Evolutionary conservation across 352 stramenopile genomes (phyloP).

Genomic region (Globisporangium paddicum): DNA sequence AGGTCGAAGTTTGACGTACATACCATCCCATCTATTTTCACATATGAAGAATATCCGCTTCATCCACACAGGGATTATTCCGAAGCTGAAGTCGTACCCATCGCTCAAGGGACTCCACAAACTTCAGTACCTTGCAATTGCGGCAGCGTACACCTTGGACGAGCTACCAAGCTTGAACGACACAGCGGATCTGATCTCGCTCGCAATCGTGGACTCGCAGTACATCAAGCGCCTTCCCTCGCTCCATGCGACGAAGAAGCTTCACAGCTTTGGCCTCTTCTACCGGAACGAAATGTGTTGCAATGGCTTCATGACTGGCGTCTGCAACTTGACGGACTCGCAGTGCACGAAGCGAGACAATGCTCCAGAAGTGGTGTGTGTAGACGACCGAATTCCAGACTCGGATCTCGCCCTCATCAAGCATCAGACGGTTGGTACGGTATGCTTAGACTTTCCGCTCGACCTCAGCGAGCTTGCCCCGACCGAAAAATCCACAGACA

Average conservation of each 20-base stretch:
- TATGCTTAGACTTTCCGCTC: background rate
- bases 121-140: conserved; percentile 29
- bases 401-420: background rate
- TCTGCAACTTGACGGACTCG: background rate
- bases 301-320: conserved; percentile 13
- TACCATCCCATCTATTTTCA: conserved; percentile 26
- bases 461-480: background rate
- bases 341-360: background rate
- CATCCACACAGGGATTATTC: conserved; percentile 25
- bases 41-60: conserved; percentile 35
- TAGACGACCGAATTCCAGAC: background rate
- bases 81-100: conserved; percentile 24
- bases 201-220: conserved; percentile 25
- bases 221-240: conserved; percentile 23
- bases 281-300: conserved; percentile 15
- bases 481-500: background rate
- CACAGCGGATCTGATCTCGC: conserved; percentile 13
- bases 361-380: background rate
- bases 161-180: conserved; percentile 28
- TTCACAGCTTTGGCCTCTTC: conserved; percentile 4
- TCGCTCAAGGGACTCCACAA: conserved; percentile 25
- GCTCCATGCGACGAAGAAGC: conserved; percentile 7
- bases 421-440: background rate
- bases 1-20: conserved; percentile 24
- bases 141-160: conserved; percentile 14